phyloP scores from a whole-genome alignment of 129 eudicot genomes.

The Deinandra increscens region DNA sequence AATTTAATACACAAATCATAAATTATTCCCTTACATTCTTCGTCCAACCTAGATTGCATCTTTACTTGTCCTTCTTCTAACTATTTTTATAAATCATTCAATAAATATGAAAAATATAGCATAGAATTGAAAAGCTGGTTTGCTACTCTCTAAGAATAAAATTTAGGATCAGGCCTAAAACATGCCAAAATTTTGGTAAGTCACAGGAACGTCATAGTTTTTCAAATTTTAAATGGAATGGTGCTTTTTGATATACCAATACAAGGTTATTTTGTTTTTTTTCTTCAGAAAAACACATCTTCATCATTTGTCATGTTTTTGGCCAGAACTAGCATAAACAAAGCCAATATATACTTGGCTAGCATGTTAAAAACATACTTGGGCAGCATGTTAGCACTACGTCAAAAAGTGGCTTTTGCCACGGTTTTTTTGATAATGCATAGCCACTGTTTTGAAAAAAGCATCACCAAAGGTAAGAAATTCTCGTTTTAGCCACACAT shows the following conservation, averaged over 20 bases:
- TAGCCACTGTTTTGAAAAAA: too few relatives aligned
- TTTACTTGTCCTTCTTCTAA: conserved; percentile 98
- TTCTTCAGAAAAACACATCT: background rate
- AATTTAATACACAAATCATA: too few relatives aligned
- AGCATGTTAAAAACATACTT: too few relatives aligned
- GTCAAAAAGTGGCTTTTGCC: too few relatives aligned
- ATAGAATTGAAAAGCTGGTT: background rate
- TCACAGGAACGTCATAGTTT: background rate
- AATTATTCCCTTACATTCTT: too few relatives aligned
- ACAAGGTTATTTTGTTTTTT: background rate
- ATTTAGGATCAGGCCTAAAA: background rate
- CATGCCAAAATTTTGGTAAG: background rate
- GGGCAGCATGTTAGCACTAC: background rate
- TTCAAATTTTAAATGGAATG: too few relatives aligned
- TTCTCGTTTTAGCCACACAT: too few relatives aligned
- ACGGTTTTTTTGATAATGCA: too few relatives aligned
- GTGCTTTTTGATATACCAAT: background rate
- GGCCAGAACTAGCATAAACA: background rate
- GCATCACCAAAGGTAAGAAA: too few relatives aligned
- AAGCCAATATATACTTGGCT: background rate
- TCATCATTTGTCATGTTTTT: background rate
- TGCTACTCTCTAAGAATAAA: background rate
- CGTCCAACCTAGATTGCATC: conserved; percentile 96
- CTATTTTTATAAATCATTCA: conserved; percentile 42
- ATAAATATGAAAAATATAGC: background rate